These are phyloP conservation scores for Achaetomiella virescens DNA, from an alignment of 495 filamentous ascomycete species.

Conservation along the genomic window DNA sequence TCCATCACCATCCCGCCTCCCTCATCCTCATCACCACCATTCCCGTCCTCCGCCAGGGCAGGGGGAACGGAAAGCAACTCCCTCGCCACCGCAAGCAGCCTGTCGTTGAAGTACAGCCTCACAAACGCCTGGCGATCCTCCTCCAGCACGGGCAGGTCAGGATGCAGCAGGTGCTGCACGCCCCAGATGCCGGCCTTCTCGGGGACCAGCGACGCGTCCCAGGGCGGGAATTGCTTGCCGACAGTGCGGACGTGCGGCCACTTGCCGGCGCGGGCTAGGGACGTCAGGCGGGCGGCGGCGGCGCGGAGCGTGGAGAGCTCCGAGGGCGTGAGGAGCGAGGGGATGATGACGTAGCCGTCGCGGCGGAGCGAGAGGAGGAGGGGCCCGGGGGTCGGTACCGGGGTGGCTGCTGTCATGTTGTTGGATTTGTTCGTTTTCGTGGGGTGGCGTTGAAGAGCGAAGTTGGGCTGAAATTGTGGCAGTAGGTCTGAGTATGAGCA, in stretches of 20 bases:
- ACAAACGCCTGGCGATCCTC: conserved; percentile 45
- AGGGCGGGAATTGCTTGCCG: conserved; percentile 82
- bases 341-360: conserved; percentile 35
- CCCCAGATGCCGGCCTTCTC: conserved; percentile 67
- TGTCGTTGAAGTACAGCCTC: conserved; percentile 57
- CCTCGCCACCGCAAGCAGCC: conserved; percentile 50
- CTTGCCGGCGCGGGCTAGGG: conserved; percentile 51
- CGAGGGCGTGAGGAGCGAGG: conserved; percentile 26
- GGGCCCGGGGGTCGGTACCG: conserved; percentile 6
- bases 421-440: no score
- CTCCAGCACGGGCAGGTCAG: conserved; percentile 42
- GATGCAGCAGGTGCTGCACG: conserved; percentile 76
- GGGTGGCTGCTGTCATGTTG: not conserved
- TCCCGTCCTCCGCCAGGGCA: no score
- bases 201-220: conserved; percentile 41
- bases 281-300: conserved; percentile 48
- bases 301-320: conserved; percentile 42
- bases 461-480: no score
- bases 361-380: conserved; percentile 24
- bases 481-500: no score
- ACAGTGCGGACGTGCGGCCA: conserved; percentile 80
- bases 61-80: conserved; percentile 40
- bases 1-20: conserved; percentile 59
- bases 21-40: not conserved
- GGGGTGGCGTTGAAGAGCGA: no score